phyloP scores from a whole-genome alignment of 192 early-diverging fungal species.

The Rhizophagus prolifer region DNA sequence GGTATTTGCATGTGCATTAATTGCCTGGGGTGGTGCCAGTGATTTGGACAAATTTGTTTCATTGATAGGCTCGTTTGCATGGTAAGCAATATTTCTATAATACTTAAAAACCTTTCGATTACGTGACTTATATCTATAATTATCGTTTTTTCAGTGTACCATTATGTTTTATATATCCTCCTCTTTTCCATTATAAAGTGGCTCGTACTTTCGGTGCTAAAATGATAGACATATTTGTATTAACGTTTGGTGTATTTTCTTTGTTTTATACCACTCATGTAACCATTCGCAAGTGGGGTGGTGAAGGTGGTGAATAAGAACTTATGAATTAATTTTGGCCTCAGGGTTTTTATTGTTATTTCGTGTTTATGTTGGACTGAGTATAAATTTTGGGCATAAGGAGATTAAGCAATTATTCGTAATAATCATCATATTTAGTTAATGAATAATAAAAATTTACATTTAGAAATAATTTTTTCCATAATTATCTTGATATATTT shows the following conservation, averaged over 20 bases:
- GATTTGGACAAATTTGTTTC: slow-evolving; percentile 82
- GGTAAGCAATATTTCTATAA: slow-evolving; percentile 33
- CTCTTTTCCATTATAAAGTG: slow-evolving; percentile 68
- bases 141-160: slow-evolving; percentile 52
- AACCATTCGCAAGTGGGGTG: slow-evolving; percentile 58
- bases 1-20: slow-evolving; percentile 64
- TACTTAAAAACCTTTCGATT: neutral
- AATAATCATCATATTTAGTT: too few species aligned
- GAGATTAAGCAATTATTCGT: too few species aligned
- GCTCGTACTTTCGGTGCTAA: slow-evolving; percentile 36
- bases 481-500: too few species aligned
- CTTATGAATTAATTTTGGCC: too few species aligned
- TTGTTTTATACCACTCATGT: slow-evolving; percentile 65
- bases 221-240: slow-evolving; percentile 50
- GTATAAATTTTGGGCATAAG: too few species aligned
- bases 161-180: slow-evolving; percentile 73
- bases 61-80: slow-evolving; percentile 66
- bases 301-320: slow-evolving; percentile 18
- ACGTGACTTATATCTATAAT: neutral
- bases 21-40: slow-evolving; percentile 75
- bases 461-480: too few species aligned
- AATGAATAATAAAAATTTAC: too few species aligned
- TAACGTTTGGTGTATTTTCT: slow-evolving; percentile 63
- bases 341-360: too few species aligned
- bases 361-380: too few species aligned